These are phyloP conservation scores for Borealophlyctis nickersoniae DNA, from an alignment of 192 early-diverging fungal genomes.

Conservation along the genomic window DNA sequence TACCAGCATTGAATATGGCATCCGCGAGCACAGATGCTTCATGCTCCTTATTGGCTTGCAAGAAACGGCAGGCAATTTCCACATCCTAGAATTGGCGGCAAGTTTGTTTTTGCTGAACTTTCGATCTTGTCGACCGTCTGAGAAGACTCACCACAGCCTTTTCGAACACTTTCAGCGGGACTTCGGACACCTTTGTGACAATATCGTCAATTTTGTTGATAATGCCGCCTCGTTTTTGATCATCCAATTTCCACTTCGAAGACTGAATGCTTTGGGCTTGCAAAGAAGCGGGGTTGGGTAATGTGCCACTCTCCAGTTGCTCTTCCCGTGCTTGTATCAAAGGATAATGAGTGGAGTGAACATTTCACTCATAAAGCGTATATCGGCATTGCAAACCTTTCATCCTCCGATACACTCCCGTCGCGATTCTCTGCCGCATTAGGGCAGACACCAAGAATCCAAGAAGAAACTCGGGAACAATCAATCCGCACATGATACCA, in stretches of 20 bases:
- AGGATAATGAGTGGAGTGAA: too few species aligned
- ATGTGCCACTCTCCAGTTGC: too few species aligned
- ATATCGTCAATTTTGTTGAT: not conserved
- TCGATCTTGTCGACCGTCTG: too few species aligned
- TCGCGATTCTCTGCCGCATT: not conserved
- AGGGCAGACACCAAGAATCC: not conserved
- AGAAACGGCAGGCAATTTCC: slow-evolving; percentile 24
- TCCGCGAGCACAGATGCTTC: slow-evolving; percentile 15
- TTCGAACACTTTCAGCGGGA: not conserved
- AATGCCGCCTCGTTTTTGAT: too few species aligned
- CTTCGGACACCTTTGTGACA: not conserved
- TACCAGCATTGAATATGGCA: slow-evolving; percentile 13
- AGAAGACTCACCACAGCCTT: not conserved
- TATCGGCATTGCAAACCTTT: too few species aligned
- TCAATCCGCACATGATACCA: slow-evolving; percentile 5
- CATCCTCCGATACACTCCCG: slow-evolving; percentile 12
- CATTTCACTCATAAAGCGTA: too few species aligned
- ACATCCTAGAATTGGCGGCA: too few species aligned
- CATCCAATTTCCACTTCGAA: too few species aligned
- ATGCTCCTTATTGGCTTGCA: slow-evolving; percentile 14
- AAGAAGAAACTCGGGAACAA: slow-evolving; percentile 14
- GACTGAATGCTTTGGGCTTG: too few species aligned
- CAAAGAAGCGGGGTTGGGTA: too few species aligned
- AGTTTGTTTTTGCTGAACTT: too few species aligned
- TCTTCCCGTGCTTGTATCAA: too few species aligned